Conservation (phyloP, 345 rosid species). For the Psidium friedrichsthalianum region DNA sequence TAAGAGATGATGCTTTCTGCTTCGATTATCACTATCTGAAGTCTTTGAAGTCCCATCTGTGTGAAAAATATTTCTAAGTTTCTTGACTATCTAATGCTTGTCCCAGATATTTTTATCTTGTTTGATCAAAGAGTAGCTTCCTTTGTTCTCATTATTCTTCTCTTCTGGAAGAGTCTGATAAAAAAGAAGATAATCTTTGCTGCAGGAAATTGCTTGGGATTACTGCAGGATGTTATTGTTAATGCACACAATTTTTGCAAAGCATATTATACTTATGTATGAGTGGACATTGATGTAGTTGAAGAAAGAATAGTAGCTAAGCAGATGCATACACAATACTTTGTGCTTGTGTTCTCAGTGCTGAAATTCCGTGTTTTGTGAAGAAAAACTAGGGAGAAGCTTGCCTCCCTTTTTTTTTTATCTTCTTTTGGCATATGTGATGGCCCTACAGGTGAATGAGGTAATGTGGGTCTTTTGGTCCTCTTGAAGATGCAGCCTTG, state of each 20-base stretch:
- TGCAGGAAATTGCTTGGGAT: background rate
- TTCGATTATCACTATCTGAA: background rate
- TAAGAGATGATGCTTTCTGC: background rate
- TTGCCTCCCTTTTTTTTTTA: background rate
- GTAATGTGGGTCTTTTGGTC: background rate
- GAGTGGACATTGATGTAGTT: background rate
- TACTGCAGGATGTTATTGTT: background rate
- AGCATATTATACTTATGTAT: background rate
- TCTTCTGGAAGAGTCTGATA: background rate
- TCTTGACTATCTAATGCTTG: background rate
- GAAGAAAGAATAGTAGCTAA: background rate
- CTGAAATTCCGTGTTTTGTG: background rate
- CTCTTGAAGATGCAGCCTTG: background rate
- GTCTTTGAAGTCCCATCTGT: background rate
- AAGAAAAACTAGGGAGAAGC: background rate
- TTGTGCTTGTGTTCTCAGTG: background rate
- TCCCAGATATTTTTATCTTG: background rate
- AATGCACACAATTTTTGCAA: background rate
- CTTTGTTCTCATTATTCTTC: background rate
- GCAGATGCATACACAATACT: background rate
- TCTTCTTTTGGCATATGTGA: background rate
- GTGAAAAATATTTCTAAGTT: background rate
- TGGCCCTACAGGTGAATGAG: background rate
- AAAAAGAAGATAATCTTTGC: background rate
- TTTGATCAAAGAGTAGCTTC: background rate